Base-by-base conservation (phyloP, 768 basidiomycete species). In the Hericium rajendrae region DNA sequence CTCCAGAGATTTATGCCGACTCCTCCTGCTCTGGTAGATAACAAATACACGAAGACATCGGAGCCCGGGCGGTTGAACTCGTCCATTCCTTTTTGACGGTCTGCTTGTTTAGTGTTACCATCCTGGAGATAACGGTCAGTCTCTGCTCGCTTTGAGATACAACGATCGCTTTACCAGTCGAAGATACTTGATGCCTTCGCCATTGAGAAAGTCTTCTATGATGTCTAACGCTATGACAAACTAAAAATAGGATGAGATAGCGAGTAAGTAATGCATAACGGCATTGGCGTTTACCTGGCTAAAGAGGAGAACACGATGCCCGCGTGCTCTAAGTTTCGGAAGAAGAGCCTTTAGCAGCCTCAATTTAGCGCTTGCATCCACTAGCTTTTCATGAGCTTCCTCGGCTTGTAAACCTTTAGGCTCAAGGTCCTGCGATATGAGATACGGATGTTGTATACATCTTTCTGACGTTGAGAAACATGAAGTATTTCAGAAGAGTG, bases 1-100 rank as follows among this genome's bases (percentile, higher is more conserved):
- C 83, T 87, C 73, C 85, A 77, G 39, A 74, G 67, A 59, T 79
- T 74, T 60, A 78, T 77, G 6, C 78, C 77, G n/a, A 64, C 62
- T 2, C 60, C 62, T 5, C 62, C 62, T 18, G 95, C 97, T 32
- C 95, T 84, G 38, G 94, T 91, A 4, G 91, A 88, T 41, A 99
- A 77, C 2, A 99, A 74, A 70, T 92, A 99, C 60, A 98, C 85
- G 70, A 94, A 95, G 55, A 86, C 72, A 51, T 94, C 91, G 1
- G 94, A 97, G 38, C 79, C 81, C 4, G 85, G 85, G 40, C 81
- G 84, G 70, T 99, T 97, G 76, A 89, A 99, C 60, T 85, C 84
- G 63, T 99, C 97, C 85, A 99, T 97, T 51, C 83, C 85, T 68
- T 91, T 91, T 69, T 99, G 97, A 22, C 97, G 81, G n/a, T 83